Percentiles rank a stretch among this genome's conserved stretches.
Conservation (phyloP, 352 stramenopile genomes). For the Phytophthora pistaciae region DNA sequence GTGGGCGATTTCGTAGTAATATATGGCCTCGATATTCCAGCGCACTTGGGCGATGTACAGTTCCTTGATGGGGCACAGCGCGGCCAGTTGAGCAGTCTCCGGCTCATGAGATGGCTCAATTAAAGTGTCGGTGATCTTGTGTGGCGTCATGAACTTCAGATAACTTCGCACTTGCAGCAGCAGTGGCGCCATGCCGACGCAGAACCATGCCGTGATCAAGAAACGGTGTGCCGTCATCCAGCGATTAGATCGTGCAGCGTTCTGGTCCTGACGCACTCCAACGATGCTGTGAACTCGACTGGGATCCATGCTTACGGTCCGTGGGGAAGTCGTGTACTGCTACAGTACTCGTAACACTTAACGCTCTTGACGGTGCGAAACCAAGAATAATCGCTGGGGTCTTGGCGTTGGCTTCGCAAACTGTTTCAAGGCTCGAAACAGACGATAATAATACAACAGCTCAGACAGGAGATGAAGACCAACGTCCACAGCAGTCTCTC, state of each 20-base stretch:
- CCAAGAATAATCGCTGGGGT: not conserved
- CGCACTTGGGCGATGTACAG: constrained; percentile 20
- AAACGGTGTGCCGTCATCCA: constrained; percentile 3
- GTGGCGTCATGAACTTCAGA: constrained; percentile 23
- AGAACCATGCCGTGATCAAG: constrained; percentile 10
- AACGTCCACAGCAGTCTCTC: no score
- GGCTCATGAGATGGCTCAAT: not conserved
- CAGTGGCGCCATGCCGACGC: constrained; percentile 1
- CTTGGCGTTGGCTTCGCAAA: not conserved
- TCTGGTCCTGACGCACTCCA: not conserved
- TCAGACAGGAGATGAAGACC: no score
- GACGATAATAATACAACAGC: not conserved
- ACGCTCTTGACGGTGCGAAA: not conserved
- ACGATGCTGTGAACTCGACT: constrained; percentile 1
- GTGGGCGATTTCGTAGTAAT: constrained; percentile 2
- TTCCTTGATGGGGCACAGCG: constrained; percentile 11
- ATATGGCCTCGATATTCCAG: constrained; percentile 12
- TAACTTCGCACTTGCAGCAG: constrained; percentile 17
- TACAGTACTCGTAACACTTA: not conserved
- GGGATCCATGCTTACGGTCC: not conserved
- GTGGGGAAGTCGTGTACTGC: not conserved
- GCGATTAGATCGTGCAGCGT: not conserved
- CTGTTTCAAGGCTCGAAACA: not conserved
- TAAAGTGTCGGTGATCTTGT: constrained; percentile 18
- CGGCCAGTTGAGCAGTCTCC: not conserved